Evolutionary conservation across 495 filamentous ascomycete species (phyloP), one percentile per base, ranked within the genome.

Genomic region (Neurospora sublineolata): DNA sequence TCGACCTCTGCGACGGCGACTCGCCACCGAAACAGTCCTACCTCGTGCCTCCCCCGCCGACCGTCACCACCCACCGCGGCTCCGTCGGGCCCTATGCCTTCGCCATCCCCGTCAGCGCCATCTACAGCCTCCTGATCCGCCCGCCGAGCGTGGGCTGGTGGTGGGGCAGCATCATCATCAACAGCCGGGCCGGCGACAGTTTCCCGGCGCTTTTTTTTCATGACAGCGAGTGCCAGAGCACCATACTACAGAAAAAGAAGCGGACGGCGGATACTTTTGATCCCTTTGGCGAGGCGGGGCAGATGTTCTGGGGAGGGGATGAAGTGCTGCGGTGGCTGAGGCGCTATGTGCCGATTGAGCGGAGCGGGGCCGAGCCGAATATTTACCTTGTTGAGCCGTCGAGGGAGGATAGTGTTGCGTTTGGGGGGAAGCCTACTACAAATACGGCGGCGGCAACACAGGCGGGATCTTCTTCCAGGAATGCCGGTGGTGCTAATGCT

Each of bases 141-240:
- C 95, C 96, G 8, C 95, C 95, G 20, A 97, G 92, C 80, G 79
- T 97, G 20, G 95, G 95, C 30, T 99, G 95, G 95, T 98, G 96
- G 95, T 97, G 93, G 80, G 95, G 95, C 46, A 96, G 92, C 75
- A 75, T 98, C 4, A 91, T 99, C 44, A 93, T 98, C 80, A 98
- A 98, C 75, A 93, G 92, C 0, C 84, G 92, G 7, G 90, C 90
- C 3, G 95, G 96, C 3, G 93, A 97, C 79, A 92, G 89, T 77
- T 97, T 97, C 76, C 95, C 95, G 0, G 93, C 96, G 11, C 83
- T 99, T 5, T 99, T 99, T 81, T 99, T 99, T 81, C 95, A 99
- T 75, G 95, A 99, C 76, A 91, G 87, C 70, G 96, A 99, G 84
- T 99, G 95, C 80, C 92, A 97, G 80, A 94, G 90, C 60, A 99